Percentiles rank a stretch among this genome's conserved stretches.
These are phyloP conservation scores for Starmerella geochares DNA, from an alignment of 805 yeast genomes.

Conservation along the genomic window DNA sequence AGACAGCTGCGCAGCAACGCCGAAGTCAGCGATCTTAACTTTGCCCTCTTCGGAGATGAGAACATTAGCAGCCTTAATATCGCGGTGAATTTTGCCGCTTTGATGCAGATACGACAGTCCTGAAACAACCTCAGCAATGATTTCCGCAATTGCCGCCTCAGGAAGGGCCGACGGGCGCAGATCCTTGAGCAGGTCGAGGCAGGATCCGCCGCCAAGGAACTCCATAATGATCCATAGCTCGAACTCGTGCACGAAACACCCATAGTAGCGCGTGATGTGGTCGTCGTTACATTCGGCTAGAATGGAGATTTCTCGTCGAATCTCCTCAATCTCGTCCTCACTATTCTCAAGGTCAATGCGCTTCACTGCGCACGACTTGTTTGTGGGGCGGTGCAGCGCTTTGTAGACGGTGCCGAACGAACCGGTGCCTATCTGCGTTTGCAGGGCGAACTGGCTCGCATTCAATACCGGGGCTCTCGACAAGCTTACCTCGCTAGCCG, in stretches of 20 bases:
- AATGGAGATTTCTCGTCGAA: conserved; percentile 60
- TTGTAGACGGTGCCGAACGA: conserved; percentile 69
- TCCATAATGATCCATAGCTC: conserved; percentile 78
- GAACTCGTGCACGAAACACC: conserved; percentile 59
- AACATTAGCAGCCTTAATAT: conserved; percentile 88
- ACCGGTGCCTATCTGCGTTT: conserved; percentile 59
- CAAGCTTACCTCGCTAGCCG: conserved; percentile 5
- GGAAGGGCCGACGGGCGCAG: conserved; percentile 42
- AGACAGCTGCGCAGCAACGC: conserved; percentile 75
- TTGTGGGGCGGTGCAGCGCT: conserved; percentile 41
- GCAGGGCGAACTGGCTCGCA: conserved; percentile 37
- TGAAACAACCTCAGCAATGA: conserved; percentile 45
- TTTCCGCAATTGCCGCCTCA: conserved; percentile 45
- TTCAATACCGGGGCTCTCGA: conserved; percentile 1
- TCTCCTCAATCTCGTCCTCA: conserved; percentile 60
- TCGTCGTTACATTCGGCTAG: conserved; percentile 54
- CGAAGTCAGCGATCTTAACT: conserved; percentile 89
- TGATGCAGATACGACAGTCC: conserved; percentile 60
- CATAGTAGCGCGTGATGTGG: conserved; percentile 57
- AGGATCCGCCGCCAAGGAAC: conserved; percentile 66
- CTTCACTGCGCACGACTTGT: conserved; percentile 33
- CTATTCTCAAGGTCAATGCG: conserved; percentile 55
- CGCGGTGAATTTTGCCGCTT: conserved; percentile 75
- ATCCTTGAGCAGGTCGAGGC: conserved; percentile 46
- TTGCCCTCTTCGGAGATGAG: conserved; percentile 58